Percentiles rank a stretch among this genome's conserved stretches.
phyloP scores from a whole-genome alignment of 176 grass and related monocot genomes.

The Ananas comosus region DNA sequence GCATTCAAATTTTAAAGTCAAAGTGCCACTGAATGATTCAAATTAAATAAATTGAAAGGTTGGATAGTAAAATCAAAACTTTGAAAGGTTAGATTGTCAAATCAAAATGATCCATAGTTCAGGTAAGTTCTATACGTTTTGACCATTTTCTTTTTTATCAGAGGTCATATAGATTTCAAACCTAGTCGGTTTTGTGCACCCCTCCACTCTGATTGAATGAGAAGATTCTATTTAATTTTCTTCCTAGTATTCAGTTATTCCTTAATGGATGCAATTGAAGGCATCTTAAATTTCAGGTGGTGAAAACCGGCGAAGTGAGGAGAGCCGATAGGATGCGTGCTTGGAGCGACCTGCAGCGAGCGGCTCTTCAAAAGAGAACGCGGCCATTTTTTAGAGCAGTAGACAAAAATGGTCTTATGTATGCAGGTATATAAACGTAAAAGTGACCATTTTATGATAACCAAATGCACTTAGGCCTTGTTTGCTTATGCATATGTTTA shows the following conservation, averaged over 20 bases:
- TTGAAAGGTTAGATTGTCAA: no score
- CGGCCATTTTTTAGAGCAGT: slow-evolving; percentile 72
- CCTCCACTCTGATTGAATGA: slow-evolving; percentile 4
- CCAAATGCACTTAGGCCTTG: no score
- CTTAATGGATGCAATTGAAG: neutral
- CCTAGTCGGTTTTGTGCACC: neutral
- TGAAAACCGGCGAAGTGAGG: slow-evolving; percentile 67
- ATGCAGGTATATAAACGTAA: slow-evolving; percentile 59
- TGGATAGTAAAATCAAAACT: no score
- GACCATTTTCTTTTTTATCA: no score
- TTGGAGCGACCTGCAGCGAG: slow-evolving; percentile 74
- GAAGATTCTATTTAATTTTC: slow-evolving; percentile 1
- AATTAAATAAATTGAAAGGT: no score
- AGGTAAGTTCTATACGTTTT: no score
- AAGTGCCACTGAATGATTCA: no score
- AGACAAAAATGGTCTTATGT: slow-evolving; percentile 69
- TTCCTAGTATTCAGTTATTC: slow-evolving; percentile 5
- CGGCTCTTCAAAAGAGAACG: slow-evolving; percentile 61
- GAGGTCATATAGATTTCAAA: no score
- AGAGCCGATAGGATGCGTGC: slow-evolving; percentile 45
- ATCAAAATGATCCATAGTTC: no score
- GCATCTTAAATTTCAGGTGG: slow-evolving; percentile 39
- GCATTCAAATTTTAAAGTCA: no score
- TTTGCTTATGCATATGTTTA: no score
- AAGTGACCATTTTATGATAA: no score